phyloP scores from a whole-genome alignment of 345 rosid species.

The Aegle marmelos region DNA sequence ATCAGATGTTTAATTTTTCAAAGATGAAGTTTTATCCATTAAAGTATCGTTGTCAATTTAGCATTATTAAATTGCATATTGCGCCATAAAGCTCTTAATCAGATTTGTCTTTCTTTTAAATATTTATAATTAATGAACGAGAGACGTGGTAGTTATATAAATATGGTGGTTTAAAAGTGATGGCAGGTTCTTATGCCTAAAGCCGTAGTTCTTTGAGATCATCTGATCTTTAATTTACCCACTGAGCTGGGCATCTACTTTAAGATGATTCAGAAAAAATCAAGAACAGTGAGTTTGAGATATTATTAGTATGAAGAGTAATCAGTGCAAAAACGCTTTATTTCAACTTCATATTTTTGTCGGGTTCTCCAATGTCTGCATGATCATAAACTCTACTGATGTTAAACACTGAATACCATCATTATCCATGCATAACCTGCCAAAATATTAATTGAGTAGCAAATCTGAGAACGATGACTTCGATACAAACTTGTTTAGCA shows the following conservation, averaged over 20 bases:
- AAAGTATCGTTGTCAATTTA: background rate
- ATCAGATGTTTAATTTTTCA: conserved; percentile 2
- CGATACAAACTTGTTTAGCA: too few species aligned
- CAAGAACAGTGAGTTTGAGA: background rate
- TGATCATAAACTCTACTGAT: background rate
- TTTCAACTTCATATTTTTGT: background rate
- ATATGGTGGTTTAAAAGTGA: background rate
- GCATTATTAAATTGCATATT: background rate
- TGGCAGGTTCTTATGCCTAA: background rate
- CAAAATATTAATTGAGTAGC: background rate
- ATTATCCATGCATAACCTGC: background rate
- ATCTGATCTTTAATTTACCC: background rate
- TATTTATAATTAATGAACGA: background rate
- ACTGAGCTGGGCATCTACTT: background rate
- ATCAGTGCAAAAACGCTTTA: background rate
- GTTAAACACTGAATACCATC: background rate
- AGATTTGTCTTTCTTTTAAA: background rate
- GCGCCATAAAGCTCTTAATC: background rate
- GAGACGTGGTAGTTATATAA: background rate
- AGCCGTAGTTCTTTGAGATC: background rate
- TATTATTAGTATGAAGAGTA: background rate
- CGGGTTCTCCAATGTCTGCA: background rate
- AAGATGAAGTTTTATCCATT: background rate
- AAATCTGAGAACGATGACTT: too few species aligned
- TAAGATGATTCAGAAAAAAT: background rate